Percentiles rank a stretch among this genome's conserved stretches.
Evolutionary conservation across 805 yeast genomes (phyloP).

Genomic region (Metschnikowia arizonensis): DNA sequence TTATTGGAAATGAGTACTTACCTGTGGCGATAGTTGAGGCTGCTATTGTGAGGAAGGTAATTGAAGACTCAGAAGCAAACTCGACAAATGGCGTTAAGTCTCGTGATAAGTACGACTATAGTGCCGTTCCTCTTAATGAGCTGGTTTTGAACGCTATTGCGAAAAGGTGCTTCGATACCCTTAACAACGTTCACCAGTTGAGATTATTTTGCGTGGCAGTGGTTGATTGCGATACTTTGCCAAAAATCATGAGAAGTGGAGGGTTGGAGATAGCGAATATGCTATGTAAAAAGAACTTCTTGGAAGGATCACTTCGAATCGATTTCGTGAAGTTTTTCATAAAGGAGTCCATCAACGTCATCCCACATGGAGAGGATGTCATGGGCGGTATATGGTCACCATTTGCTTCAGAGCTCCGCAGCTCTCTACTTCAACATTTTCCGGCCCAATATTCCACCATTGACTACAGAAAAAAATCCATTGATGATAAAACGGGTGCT

Average conservation of each 20-base stretch:
- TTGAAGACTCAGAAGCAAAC: slow-evolving; percentile 28
- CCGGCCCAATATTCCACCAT: slow-evolving; percentile 79
- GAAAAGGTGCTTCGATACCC: slow-evolving; percentile 40
- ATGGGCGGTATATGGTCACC: slow-evolving; percentile 83
- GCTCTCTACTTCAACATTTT: slow-evolving; percentile 53
- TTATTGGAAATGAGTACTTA: slow-evolving; percentile 71
- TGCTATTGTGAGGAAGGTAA: slow-evolving; percentile 36
- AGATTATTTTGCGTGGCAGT: slow-evolving; percentile 78
- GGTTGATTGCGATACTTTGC: slow-evolving; percentile 74
- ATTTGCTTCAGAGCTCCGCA: slow-evolving; percentile 64
- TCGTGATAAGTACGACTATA: slow-evolving; percentile 19
- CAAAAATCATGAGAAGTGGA: slow-evolving; percentile 80
- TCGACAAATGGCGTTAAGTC: slow-evolving; percentile 14
- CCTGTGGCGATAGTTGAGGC: slow-evolving; percentile 87
- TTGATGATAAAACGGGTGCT: slow-evolving; percentile 75
- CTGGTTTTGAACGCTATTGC: slow-evolving; percentile 42
- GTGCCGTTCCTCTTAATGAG: slow-evolving; percentile 43
- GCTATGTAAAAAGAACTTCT: slow-evolving; percentile 71
- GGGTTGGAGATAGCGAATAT: slow-evolving; percentile 90
- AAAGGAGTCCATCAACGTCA: slow-evolving; percentile 54
- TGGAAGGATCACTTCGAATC: slow-evolving; percentile 75
- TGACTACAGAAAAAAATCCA: slow-evolving; percentile 68
- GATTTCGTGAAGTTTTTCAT: slow-evolving; percentile 78
- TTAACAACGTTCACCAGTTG: slow-evolving; percentile 56
- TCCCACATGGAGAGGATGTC: slow-evolving; percentile 73